phyloP scores from a whole-genome alignment of 257 asterid genomes.

The Parsonsia alboflavescens region DNA sequence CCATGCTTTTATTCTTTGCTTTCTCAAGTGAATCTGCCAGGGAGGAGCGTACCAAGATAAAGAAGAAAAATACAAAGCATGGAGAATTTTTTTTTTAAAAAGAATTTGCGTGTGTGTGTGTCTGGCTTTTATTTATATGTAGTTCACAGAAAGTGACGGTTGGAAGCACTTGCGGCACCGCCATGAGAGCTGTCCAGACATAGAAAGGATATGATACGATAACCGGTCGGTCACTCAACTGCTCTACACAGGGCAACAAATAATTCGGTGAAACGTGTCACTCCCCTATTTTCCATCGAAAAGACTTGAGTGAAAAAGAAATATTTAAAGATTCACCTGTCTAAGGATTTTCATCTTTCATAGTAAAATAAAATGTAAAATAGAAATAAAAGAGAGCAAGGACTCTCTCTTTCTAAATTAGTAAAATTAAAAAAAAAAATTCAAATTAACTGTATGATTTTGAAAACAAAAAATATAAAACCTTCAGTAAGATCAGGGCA shows the following conservation, averaged over 20 bases:
- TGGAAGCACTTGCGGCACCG: constrained; percentile 2
- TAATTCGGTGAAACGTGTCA: background rate
- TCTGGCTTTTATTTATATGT: background rate
- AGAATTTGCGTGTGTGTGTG: background rate
- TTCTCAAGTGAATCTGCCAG: background rate
- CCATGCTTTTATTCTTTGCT: background rate
- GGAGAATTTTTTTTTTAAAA: background rate
- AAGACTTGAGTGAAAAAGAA: too few species aligned
- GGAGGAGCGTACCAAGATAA: background rate
- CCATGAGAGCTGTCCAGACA: constrained; percentile 12
- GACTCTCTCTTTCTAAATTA: too few species aligned
- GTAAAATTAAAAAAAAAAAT: too few species aligned
- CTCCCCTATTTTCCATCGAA: too few species aligned
- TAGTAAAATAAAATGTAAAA: too few species aligned
- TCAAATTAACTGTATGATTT: too few species aligned
- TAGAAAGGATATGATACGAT: background rate
- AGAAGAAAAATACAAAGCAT: background rate
- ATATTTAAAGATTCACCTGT: too few species aligned
- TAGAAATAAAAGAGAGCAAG: too few species aligned
- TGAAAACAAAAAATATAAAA: too few species aligned
- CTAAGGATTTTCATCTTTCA: too few species aligned
- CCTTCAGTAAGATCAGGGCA: too few species aligned
- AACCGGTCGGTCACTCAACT: background rate
- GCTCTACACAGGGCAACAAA: background rate
- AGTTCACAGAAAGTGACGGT: constrained; percentile 1